phyloP scores from a whole-genome alignment of 306 rosid species.

The Lithocarpus polystachyus region DNA sequence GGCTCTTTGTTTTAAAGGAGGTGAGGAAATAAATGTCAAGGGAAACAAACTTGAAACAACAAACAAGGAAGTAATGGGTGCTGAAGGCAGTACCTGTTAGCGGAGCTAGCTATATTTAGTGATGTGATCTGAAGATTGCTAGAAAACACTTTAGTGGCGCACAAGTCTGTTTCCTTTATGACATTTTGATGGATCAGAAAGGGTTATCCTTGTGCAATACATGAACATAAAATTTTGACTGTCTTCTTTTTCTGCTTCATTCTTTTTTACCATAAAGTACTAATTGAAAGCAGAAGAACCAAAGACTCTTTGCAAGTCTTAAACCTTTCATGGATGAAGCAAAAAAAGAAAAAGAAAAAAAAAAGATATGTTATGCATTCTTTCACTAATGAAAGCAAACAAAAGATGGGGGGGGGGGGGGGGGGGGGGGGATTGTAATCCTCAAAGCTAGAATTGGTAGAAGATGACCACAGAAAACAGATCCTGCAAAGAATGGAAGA shows the following conservation, averaged over 20 bases:
- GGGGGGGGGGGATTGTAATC: no score
- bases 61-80: neutral
- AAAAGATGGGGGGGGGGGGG: neutral
- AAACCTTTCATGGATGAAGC: neutral
- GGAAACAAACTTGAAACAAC: neutral
- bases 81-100: neutral
- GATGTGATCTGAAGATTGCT: neutral
- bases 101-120: neutral
- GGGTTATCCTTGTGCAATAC: neutral
- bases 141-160: neutral
- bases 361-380: constrained; percentile 1
- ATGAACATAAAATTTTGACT: no score
- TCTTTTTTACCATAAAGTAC: no score
- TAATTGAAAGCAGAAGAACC: neutral
- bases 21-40: neutral
- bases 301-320: neutral
- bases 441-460: constrained; percentile 13
- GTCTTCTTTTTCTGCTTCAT: neutral
- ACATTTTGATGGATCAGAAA: neutral
- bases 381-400: constrained; percentile 20
- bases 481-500: constrained; percentile 15
- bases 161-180: neutral
- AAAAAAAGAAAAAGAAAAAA: neutral
- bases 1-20: no score
- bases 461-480: constrained; percentile 10